Evolutionary conservation across 2,329 filamentous ascomycete genomes (phyloP), one percentile per base, ranked within the genome.

Genomic region (Talaromyces verruculosus): DNA sequence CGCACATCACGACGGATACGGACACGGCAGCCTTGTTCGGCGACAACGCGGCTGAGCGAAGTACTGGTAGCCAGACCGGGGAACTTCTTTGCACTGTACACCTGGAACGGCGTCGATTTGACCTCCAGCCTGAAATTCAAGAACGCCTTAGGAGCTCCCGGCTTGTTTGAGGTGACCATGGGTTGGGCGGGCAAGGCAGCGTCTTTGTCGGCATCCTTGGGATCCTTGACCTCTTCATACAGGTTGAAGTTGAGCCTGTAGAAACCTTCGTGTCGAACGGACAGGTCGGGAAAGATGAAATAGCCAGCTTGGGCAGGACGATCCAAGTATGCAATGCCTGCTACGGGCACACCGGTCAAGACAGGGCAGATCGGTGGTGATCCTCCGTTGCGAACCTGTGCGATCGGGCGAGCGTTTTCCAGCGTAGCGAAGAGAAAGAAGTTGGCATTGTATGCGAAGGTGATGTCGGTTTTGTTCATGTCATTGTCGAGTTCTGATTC

Each of bases 81-180:
- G 81, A 99, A 99, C 82, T 97, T 98, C 88, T 98, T 99, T 61
- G 95, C 95, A 72, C 93, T 97, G 82, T 86, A 98, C 49, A 98
- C 95, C 59, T 87, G 89, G 77, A 99, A 98, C 0, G 91, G 88
- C 13, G 85, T 81, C 0, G 95, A 96, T 82, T 94, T 93, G 72
- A 97, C 91, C 77, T 97, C 92, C 80, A 97, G 87, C 63, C 93
- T 87, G 81, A 92, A 94, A 74, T 93, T 90, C 69, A 96, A 91
- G 66, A 85, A 90, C 79, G 72, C 84, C 77, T 75, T 82, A 58
- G 78, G 81, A 17, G 80, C 77, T 55, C 77, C 78, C 25, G 78
- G 77, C 67, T 80, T 80, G 51, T 68, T 76, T 70, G 55, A 76
- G 19, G 69, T 17, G 7, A 72, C 65, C 33, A 39, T 53, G 37